Evolutionary conservation across 176 grass and related monocot genomes (phyloP), one percentile per base, ranked within the genome.

Genomic region (Ampelocalamus luodianensis): DNA sequence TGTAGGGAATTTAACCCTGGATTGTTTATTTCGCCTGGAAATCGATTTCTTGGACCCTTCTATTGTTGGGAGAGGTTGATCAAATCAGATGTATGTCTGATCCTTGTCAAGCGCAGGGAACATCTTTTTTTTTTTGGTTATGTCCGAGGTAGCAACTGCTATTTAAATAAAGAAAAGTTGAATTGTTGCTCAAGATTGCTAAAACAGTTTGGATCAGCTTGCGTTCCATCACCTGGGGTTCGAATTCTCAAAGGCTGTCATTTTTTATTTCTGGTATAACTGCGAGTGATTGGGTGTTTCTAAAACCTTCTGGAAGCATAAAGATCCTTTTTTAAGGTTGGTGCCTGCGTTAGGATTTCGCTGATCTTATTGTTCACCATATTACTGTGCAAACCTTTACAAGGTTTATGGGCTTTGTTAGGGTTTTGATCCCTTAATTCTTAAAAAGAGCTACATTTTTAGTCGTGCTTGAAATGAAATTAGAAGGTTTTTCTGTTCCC

Each of bases 261-360:
- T 51, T 86, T 89, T 89, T 76, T n/a, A 1, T 74, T 85, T 71
- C 34, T 48, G 81, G 27, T 67, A 56, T 44, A 29, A 15, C 9
- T 79, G 37, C 44, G 38, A 50, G 10, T 18, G 36, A 9, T 59
- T 20, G n/a, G 49, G 58, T 69, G 50, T 62, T 70, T 2, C 1
- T 54, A 16, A 9, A 46, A 36, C 26, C 26, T 86, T 86, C 17
- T 46, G 72, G 59, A 74, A 29, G 22, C 5, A 24, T 27, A 72
- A 59, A 29, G 39, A 12, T 59, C 18, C 1, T 11, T 58, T 37
- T 80, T 64, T 11, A 39, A 39, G 4, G 22, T 11, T 73, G 43
- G 0, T 17, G 49, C 4, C 79, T 79, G 6, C 51, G 8, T 43
- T 64, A 43, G 8, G 46, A 87, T 74, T 69, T 80, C 61, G 51